phyloP scores from a whole-genome alignment of 2,329 filamentous ascomycete species.

The Stagonosporopsis chrysanthemi region DNA sequence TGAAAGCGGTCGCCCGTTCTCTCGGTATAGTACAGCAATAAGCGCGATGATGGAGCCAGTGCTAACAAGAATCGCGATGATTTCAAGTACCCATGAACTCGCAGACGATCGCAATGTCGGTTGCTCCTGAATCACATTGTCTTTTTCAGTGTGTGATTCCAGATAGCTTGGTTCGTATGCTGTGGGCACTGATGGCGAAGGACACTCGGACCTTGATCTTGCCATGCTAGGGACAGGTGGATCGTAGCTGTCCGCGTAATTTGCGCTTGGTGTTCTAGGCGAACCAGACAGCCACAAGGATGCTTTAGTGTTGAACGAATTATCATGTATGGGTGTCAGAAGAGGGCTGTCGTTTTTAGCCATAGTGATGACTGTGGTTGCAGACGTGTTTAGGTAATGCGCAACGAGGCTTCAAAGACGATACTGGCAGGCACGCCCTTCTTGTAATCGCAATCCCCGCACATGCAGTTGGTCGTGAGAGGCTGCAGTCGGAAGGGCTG shows the following conservation, averaged over 20 bases:
- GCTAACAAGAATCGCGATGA: constrained; percentile 2
- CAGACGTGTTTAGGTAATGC: neutral
- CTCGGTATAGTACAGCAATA: constrained; percentile 7
- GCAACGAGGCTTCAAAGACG: neutral
- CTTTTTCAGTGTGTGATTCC: neutral
- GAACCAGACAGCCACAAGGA: too few relatives aligned
- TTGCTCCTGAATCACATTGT: neutral
- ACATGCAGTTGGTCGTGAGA: too few relatives aligned
- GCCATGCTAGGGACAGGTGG: neutral
- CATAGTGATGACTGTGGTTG: too few relatives aligned
- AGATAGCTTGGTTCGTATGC: constrained; percentile 3
- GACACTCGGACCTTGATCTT: neutral
- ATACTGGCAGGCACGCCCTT: neutral
- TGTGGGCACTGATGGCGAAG: neutral
- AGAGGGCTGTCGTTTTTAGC: too few relatives aligned
- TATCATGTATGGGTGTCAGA: too few relatives aligned
- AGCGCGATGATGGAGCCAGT: constrained; percentile 6
- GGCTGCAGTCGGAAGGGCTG: too few relatives aligned
- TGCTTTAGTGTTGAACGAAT: too few relatives aligned
- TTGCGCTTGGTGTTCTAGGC: too few relatives aligned
- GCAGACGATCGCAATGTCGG: neutral
- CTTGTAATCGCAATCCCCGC: neutral
- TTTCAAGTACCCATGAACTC: constrained; percentile 11
- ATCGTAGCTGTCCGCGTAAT: neutral
- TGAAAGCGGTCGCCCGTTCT: constrained; percentile 12